Percentiles rank a stretch among this genome's conserved stretches.
Conservation (phyloP, 1,139 yeast genomes). For the Taiozyma sp. region DNA sequence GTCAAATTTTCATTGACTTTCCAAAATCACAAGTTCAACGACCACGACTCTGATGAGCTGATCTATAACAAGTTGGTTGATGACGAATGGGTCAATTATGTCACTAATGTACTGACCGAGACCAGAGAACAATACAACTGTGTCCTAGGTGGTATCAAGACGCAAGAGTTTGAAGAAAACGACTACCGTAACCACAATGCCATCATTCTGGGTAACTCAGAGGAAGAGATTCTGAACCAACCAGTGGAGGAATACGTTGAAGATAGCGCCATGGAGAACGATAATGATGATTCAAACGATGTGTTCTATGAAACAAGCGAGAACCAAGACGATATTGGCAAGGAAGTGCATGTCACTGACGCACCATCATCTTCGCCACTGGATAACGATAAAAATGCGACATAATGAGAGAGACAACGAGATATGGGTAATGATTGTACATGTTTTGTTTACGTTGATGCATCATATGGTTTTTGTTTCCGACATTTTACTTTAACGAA, state of each 20-base stretch:
- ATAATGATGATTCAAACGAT: slow-evolving; percentile 8
- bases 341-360: slow-evolving; percentile 22
- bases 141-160: slow-evolving; percentile 66
- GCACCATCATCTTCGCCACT: background rate
- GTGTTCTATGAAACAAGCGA: slow-evolving; percentile 3
- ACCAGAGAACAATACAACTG: slow-evolving; percentile 93
- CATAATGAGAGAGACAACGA: background rate
- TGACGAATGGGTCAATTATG: slow-evolving; percentile 78
- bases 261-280: background rate
- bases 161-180: slow-evolving; percentile 17
- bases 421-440: background rate
- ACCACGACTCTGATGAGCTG: slow-evolving; percentile 22
- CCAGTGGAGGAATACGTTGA: slow-evolving; percentile 4
- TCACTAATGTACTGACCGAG: slow-evolving; percentile 75
- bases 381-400: background rate
- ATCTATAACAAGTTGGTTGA: slow-evolving; percentile 31
- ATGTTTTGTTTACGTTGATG: background rate
- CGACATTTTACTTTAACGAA: background rate
- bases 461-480: background rate
- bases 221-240: slow-evolving; percentile 22
- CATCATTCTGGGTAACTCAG: slow-evolving; percentile 24
- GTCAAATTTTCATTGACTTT: slow-evolving; percentile 64
- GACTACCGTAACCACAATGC: slow-evolving; percentile 22
- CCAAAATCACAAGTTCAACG: slow-evolving; percentile 25
- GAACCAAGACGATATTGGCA: slow-evolving; percentile 7